Base-by-base conservation (phyloP, 305 asterid genomes). In the Fraxinus nigra region DNA sequence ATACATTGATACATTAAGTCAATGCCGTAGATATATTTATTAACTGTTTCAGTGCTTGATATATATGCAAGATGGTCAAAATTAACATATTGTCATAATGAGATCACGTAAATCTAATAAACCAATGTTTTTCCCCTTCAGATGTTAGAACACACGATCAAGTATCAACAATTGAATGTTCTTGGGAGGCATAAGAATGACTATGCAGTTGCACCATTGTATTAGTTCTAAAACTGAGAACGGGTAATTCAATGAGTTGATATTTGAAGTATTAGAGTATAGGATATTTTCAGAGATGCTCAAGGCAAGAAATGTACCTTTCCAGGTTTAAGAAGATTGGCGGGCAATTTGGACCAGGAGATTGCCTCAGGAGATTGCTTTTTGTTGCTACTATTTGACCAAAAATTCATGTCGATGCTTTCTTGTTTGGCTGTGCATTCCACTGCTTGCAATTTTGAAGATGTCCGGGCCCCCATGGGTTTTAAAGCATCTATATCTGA, bases 341-440 rank as follows among this genome's bases (percentile, higher is more conserved):
- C 48, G 56, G 99, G 98, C 77, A 94, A 84, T 85, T 80, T 87
- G 73, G 97, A 88, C 99, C 98, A 95, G 37, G 90, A 85, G 82
- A 89, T 79, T 43, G 88, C 80, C 83, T 90, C 93, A 9, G 86
- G 78, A 84, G 90, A 83, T 65, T 82, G 91, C 83, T 83, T 87
- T 80, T 90, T 89, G 78, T 75, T 85, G 6, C 37, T 79, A 72
- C 76, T 76, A 76, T 84, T 88, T 1, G 85, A 20, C 63, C 69
- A 81, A 77, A 69, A 76, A 79, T 80, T 90, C 46, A 38, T 40
- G 80, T 81, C 84, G 37, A 77, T 16, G 76, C 74, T 86, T 78
- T 86, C 95, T 89, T 92, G 93, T 88, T 90, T 91, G 81, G 48
- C 84, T 16, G 86, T 78, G 81, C 67, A 78, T 83, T 92, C 93